Evolutionary conservation across 1,284 basidiomycete species (phyloP).

Genomic region (Ganoderma sinense): DNA sequence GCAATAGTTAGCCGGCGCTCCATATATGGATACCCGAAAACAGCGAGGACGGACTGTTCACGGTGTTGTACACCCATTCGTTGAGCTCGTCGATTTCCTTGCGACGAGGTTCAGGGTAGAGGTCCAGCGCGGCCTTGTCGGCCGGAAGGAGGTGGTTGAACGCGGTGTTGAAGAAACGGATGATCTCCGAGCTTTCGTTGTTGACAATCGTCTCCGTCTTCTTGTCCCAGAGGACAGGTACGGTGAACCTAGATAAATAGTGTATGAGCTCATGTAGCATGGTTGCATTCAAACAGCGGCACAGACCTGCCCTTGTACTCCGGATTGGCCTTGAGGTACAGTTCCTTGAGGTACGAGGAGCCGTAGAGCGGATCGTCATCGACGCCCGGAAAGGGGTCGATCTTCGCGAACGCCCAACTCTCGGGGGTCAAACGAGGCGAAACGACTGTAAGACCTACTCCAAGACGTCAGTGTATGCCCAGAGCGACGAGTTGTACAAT

Average conservation of each 20-base stretch:
- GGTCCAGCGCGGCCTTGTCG: constrained; percentile 59
- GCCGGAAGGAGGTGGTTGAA: constrained; percentile 81
- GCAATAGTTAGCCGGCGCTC: constrained; percentile 1
- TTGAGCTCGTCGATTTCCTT: constrained; percentile 88
- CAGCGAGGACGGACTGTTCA: constrained; percentile 70
- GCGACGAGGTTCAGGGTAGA: constrained; percentile 32
- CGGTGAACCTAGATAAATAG: constrained; percentile 64
- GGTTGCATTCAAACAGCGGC: constrained; percentile 57
- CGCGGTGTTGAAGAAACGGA: constrained; percentile 88
- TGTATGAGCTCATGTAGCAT: constrained; percentile 69
- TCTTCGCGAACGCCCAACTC: constrained; percentile 91
- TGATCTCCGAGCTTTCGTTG: constrained; percentile 95
- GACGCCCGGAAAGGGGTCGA: constrained; percentile 76
- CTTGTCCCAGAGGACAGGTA: constrained; percentile 95
- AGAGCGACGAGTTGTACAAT: not conserved
- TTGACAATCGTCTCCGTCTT: constrained; percentile 91
- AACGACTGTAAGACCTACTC: constrained; percentile 48
- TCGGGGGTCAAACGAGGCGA: constrained; percentile 69
- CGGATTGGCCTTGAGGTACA: constrained; percentile 84
- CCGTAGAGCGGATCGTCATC: constrained; percentile 77
- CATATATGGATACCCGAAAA: not conserved
- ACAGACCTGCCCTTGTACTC: constrained; percentile 69
- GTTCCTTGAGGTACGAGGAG: constrained; percentile 80
- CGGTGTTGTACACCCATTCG: constrained; percentile 84
- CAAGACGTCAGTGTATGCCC: not conserved